A percentile compares a stretch with the other conserved stretches of the same genome.
These are phyloP conservation scores for Trametes polyzona DNA, from an alignment of 1,284 basidiomycete species.

Conservation along the genomic window DNA sequence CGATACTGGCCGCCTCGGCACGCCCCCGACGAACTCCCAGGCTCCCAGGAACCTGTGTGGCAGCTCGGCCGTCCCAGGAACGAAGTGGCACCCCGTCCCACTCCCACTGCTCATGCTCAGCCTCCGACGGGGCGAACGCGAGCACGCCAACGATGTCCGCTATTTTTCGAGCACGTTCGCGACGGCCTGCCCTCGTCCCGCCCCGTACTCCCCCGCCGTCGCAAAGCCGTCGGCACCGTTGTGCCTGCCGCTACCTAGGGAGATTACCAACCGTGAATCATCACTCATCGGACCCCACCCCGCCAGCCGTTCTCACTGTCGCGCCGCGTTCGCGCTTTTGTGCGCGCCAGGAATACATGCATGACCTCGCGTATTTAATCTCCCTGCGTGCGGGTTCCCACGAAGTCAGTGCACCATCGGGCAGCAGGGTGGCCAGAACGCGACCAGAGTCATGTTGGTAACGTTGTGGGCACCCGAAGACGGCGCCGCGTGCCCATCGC, in stretches of 20 bases:
- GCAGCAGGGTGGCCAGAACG: background rate
- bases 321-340: background rate
- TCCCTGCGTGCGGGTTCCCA: slow-evolving; percentile 2
- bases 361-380: slow-evolving; percentile 2
- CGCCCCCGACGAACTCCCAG: slow-evolving; percentile 12
- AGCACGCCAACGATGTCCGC: background rate
- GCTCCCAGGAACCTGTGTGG: slow-evolving; percentile 13
- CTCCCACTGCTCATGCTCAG: slow-evolving; percentile 19
- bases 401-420: background rate
- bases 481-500: slow-evolving; percentile 3
- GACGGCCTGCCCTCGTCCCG: background rate
- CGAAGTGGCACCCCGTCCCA: slow-evolving; percentile 3
- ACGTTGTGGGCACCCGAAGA: slow-evolving; percentile 8
- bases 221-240: slow-evolving; percentile 4
- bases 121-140: slow-evolving; percentile 3
- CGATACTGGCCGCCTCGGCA: slow-evolving; percentile 19
- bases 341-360: background rate
- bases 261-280: too few species aligned
- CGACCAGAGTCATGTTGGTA: slow-evolving; percentile 5
- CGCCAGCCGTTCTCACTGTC: background rate
- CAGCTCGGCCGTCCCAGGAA: slow-evolving; percentile 16
- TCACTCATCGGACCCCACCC: background rate
- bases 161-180: slow-evolving; percentile 8
- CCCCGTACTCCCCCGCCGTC: background rate
- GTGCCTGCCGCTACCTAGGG: slow-evolving; percentile 2